phyloP scores from a whole-genome alignment of 1,139 yeast species.

The Saccharomycopsis hybrid region DNA sequence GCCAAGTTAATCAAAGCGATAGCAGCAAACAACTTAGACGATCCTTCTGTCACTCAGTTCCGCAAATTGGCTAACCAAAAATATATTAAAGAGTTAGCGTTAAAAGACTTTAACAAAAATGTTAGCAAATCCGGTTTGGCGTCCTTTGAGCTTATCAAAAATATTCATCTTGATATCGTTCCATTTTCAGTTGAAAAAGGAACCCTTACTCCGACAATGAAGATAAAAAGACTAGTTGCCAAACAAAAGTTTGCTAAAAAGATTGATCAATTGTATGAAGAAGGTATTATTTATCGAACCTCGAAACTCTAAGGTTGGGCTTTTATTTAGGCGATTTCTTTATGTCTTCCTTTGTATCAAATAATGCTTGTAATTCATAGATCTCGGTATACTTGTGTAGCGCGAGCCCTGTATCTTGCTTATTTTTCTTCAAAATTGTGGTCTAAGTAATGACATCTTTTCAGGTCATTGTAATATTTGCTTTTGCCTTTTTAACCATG shows the following conservation, averaged over 20 bases:
- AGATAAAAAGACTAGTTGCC: slow-evolving; percentile 47
- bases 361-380: too few species aligned
- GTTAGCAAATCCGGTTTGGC: slow-evolving; percentile 31
- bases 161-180: slow-evolving; percentile 40
- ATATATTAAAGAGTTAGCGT: background rate
- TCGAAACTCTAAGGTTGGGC: too few species aligned
- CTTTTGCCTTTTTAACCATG: too few species aligned
- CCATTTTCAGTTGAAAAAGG: slow-evolving; percentile 46
- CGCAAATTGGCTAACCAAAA: background rate
- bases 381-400: too few species aligned
- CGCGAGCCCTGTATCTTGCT: too few species aligned
- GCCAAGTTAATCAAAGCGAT: background rate
- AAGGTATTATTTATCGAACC: too few species aligned
- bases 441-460: too few species aligned
- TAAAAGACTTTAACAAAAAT: slow-evolving; percentile 28
- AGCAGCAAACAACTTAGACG: background rate
- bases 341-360: too few species aligned
- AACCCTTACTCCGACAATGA: slow-evolving; percentile 50
- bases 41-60: background rate
- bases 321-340: too few species aligned
- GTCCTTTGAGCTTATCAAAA: slow-evolving; percentile 44
- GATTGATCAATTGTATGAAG: slow-evolving; percentile 38
- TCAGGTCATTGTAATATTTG: too few species aligned
- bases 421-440: too few species aligned
- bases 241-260: slow-evolving; percentile 34